Evolutionary conservation across 2,329 filamentous ascomycete species (phyloP).

Genomic region (Tolypocladium paradoxum): DNA sequence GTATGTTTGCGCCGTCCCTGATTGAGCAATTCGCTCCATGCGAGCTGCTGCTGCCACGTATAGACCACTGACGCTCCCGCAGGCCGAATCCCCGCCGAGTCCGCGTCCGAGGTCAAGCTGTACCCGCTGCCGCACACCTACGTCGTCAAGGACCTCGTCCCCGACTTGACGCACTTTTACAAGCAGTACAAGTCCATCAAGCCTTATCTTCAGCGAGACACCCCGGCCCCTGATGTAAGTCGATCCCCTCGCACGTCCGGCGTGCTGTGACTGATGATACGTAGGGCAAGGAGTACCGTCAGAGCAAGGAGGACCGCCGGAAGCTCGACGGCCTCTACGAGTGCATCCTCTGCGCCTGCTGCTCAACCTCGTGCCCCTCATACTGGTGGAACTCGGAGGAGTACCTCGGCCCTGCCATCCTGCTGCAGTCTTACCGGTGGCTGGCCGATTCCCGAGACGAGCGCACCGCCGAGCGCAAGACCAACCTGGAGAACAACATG

Average conservation of each 20-base stretch:
- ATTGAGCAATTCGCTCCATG: neutral
- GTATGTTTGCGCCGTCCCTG: conserved; percentile 44
- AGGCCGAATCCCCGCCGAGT: conserved; percentile 91
- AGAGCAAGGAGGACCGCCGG: conserved; percentile 82
- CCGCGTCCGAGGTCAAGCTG: conserved; percentile 73
- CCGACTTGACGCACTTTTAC: conserved; percentile 97
- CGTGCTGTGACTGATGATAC: conserved; percentile 3
- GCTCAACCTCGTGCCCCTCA: conserved; percentile 96
- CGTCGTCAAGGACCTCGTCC: conserved; percentile 97
- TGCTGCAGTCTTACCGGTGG: conserved; percentile 98
- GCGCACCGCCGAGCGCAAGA: conserved; percentile 77
- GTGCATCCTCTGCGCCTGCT: conserved; percentile 98
- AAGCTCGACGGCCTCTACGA: conserved; percentile 98
- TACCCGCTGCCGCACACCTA: conserved; percentile 98
- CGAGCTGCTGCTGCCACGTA: neutral
- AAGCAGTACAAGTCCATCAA: conserved; percentile 99
- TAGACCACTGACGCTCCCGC: conserved; percentile 15
- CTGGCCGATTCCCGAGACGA: conserved; percentile 91
- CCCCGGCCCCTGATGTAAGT: conserved; percentile 71
- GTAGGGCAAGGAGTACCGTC: conserved; percentile 84
- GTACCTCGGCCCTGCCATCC: conserved; percentile 92
- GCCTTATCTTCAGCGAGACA: conserved; percentile 91
- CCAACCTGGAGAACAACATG: conserved; percentile 95
- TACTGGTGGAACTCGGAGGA: conserved; percentile 99
- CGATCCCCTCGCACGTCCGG: neutral